phyloP scores from a whole-genome alignment of 768 basidiomycete species.

The Hebeloma cylindrosporum region DNA sequence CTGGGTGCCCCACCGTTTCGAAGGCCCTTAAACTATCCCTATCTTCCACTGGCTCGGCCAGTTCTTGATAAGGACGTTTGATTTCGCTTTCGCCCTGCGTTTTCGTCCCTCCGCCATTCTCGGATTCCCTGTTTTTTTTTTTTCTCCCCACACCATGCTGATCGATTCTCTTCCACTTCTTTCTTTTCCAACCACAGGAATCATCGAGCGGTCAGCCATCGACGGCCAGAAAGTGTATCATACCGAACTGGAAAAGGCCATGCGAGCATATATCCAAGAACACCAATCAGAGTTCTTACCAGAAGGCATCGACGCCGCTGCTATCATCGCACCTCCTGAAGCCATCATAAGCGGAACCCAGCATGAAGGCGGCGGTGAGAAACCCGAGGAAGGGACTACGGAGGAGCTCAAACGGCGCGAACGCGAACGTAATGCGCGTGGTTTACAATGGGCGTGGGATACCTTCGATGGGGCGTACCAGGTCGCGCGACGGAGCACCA shows the following conservation, averaged over 20 bases:
- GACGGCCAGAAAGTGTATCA: constrained; percentile 93
- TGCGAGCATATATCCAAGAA: constrained; percentile 86
- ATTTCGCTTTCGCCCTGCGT: no score
- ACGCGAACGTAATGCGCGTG: constrained; percentile 66
- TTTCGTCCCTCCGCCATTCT: no score
- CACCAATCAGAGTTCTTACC: constrained; percentile 90
- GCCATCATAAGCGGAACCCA: constrained; percentile 5
- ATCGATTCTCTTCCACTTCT: not conserved
- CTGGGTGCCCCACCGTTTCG: no score
- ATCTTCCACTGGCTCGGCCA: no score
- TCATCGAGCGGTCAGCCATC: constrained; percentile 89
- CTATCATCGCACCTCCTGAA: constrained; percentile 19
- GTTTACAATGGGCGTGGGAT: constrained; percentile 87
- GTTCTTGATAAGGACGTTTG: no score
- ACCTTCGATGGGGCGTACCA: constrained; percentile 75
- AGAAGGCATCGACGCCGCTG: constrained; percentile 66
- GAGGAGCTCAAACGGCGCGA: constrained; percentile 58
- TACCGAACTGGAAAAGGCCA: constrained; percentile 74
- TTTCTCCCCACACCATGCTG: no score
- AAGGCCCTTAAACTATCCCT: no score
- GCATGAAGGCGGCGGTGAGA: constrained; percentile 15
- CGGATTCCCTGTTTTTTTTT: no score
- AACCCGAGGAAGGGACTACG: constrained; percentile 29
- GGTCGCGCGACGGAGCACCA: constrained; percentile 70
- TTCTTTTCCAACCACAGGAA: constrained; percentile 52